A percentile compares a stretch with the other conserved stretches of the same genome.
Conservation (phyloP, 179 eudicot genomes). For the Monotropa hypopitys region DNA sequence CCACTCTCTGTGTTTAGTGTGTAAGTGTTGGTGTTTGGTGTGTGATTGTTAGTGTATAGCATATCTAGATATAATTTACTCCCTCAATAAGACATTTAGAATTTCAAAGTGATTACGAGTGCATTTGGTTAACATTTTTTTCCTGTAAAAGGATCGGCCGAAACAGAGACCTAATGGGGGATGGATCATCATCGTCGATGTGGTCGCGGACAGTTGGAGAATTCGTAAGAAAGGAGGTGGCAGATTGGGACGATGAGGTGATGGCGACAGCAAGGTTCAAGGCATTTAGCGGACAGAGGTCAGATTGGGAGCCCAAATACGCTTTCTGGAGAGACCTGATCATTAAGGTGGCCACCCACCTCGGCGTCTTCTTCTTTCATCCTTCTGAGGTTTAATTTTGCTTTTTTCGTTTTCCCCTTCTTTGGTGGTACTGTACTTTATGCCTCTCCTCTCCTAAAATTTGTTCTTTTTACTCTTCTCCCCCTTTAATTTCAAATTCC, state of each 20-base stretch:
- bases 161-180: not conserved
- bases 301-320: constrained; percentile 69
- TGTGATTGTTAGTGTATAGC: no score
- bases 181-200: not conserved
- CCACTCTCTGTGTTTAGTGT: no score
- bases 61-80: no score
- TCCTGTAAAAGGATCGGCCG: no score
- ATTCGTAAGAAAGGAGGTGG: constrained; percentile 40
- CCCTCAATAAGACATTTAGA: no score
- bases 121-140: no score
- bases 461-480: no score
- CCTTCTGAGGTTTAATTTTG: constrained; percentile 29
- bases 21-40: no score
- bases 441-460: not conserved
- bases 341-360: constrained; percentile 45
- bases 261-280: constrained; percentile 53
- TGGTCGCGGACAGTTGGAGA: constrained; percentile 20
- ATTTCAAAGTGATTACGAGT: no score
- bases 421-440: not conserved
- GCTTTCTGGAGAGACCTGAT: constrained; percentile 78
- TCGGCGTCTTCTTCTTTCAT: constrained; percentile 37
- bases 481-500: no score
- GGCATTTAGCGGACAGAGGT: constrained; percentile 81
- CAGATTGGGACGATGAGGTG: constrained; percentile 69
- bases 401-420: not conserved